These are phyloP conservation scores for Dryas integrifolia DNA, from an alignment of 331 rosid species.

Conservation along the genomic window DNA sequence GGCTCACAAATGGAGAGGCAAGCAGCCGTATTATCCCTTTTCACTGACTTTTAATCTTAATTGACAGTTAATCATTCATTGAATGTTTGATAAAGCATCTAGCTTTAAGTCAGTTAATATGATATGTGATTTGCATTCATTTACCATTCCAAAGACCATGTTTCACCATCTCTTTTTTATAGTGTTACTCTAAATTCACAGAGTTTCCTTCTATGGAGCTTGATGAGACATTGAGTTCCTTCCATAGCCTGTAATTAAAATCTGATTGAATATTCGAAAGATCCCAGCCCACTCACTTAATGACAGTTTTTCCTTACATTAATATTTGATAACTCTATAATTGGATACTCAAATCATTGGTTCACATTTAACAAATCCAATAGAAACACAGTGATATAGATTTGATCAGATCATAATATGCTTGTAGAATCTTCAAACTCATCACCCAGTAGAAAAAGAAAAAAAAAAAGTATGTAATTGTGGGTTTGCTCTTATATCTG, in stretches of 20 bases:
- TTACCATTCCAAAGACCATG: not conserved
- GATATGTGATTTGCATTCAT: not conserved
- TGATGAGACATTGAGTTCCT: not conserved
- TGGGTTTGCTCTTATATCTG: not conserved
- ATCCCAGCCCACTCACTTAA: not conserved
- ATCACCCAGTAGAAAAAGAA: not conserved
- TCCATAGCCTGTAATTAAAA: not conserved
- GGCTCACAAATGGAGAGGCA: conserved; percentile 98
- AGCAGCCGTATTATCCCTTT: conserved; percentile 33
- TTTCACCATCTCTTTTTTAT: not conserved
- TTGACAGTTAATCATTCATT: conserved; percentile 4
- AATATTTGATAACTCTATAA: not conserved
- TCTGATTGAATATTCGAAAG: not conserved
- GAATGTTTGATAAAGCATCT: not conserved
- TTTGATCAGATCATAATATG: not conserved
- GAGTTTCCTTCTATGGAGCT: not conserved
- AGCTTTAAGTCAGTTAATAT: not conserved
- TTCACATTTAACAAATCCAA: not conserved
- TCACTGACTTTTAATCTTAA: conserved; percentile 24
- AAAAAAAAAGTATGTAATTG: not conserved
- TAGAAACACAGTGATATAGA: not conserved
- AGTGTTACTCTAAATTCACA: not conserved
- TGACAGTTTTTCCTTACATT: not conserved
- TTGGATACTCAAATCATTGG: not conserved
- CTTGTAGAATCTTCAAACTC: not conserved